Evolutionary conservation across 805 yeast genomes (phyloP), one percentile per base, ranked within the genome.

Genomic region (Cyberlindnera galapagoensis): DNA sequence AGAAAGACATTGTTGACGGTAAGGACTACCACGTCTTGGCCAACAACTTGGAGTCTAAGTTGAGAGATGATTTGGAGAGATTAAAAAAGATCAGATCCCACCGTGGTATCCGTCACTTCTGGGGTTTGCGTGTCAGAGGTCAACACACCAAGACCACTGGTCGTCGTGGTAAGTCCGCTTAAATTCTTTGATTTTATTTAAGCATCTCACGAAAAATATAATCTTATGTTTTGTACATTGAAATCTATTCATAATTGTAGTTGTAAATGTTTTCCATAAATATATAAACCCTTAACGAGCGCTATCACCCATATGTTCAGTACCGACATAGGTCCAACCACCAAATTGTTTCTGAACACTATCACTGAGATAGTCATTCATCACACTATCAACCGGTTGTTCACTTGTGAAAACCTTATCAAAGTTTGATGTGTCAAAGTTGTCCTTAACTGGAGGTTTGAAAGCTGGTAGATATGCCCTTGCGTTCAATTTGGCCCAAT

Each of bases 141-240:
- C 98, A 92, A 80, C 99, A 92, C 79, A 92, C 99, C 81, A 92
- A 92, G 84, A 90, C 98, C 69, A 92, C 99, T 61, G 94, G 97
- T 70, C 87, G 98, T 78, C 88, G 95, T 62, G 80, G 80, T 60
- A 71, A 68, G 36, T 28, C 44, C 37, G 49, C 42, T 42, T 26
- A 32, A 39, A 31, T 38, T 18, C 33, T 33, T 23, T 21, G 14
- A 11, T 24, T 9, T 18, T 10, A 24, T 12, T 19, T 19, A 25
- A 20, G n/a, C n/a, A n/a, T n/a, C n/a, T n/a, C n/a, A n/a, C n/a
- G n/a, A n/a, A n/a, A n/a, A n/a, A n/a, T n/a, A n/a, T n/a, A 28
- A 21, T 9, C 19, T 12, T 24, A 27, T 24, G 30, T 27, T 19
- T 25, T 40, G 44, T 40, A 40, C 34, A 40, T 36, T 40, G 43